These are phyloP conservation scores for Beauveria scarabaeidicola DNA, from an alignment of 2,329 filamentous ascomycete species.

Conservation along the genomic window DNA sequence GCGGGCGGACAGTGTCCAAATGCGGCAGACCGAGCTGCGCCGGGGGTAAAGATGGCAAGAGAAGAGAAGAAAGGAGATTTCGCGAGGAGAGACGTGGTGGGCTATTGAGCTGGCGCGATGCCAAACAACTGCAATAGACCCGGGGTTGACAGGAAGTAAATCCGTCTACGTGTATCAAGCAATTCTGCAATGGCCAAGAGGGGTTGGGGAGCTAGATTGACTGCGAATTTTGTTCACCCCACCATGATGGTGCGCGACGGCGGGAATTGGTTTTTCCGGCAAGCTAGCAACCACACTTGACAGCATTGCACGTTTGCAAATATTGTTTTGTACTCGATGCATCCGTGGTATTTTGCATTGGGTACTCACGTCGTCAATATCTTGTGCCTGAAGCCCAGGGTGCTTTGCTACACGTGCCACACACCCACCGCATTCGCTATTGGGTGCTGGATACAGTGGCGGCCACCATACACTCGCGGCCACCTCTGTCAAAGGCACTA, in stretches of 20 bases:
- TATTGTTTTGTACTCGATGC: background rate
- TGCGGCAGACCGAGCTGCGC: conserved; percentile 63
- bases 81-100: conserved; percentile 33
- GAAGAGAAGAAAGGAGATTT: conserved; percentile 42
- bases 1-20: conserved; percentile 37
- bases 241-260: background rate
- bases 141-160: conserved; percentile 1
- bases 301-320: background rate
- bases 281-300: background rate
- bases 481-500: no score
- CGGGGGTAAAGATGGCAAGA: conserved; percentile 39
- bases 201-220: background rate
- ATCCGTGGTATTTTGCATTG: background rate
- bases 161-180: conserved; percentile 3
- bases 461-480: no score
- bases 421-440: no score
- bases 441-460: no score
- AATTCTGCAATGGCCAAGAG: background rate
- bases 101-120: conserved; percentile 13
- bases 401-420: background rate
- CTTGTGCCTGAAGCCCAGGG: background rate
- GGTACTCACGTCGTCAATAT: background rate
- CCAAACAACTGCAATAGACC: background rate
- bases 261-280: conserved; percentile 9
- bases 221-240: conserved; percentile 10